phyloP scores from a whole-genome alignment of 2,329 filamentous ascomycete genomes.

The Fusarium lyarnte region DNA sequence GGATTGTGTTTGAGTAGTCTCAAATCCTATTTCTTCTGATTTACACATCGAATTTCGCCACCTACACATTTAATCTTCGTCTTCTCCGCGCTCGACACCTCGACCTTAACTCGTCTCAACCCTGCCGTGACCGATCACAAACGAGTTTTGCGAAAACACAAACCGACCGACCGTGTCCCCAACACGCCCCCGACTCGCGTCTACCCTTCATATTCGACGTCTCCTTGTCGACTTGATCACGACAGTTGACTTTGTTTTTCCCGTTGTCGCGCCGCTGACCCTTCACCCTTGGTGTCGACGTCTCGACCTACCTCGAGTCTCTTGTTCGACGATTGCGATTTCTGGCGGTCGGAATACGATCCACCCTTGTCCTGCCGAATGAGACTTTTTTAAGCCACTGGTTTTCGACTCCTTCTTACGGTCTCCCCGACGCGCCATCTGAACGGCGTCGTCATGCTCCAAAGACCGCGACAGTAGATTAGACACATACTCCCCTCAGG shows the following conservation, averaged over 20 bases:
- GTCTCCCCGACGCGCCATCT: constrained; percentile 52
- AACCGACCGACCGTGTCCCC: constrained; percentile 38
- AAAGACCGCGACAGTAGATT: constrained; percentile 63
- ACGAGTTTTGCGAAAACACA: constrained; percentile 47
- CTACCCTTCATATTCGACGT: constrained; percentile 26
- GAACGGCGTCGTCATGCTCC: constrained; percentile 67
- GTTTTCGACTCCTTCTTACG: constrained; percentile 32
- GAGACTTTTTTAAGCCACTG: constrained; percentile 31
- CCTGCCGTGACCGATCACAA: constrained; percentile 43
- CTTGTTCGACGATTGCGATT: constrained; percentile 30
- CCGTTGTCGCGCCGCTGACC: constrained; percentile 27
- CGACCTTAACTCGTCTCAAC: constrained; percentile 39
- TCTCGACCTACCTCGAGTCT: constrained; percentile 24
- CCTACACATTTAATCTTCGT: constrained; percentile 24
- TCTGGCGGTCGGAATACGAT: constrained; percentile 7
- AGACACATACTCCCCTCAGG: constrained; percentile 51
- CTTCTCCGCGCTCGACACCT: constrained; percentile 40
- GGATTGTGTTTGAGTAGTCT: constrained; percentile 44
- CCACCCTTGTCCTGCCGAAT: constrained; percentile 32
- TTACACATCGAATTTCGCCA: constrained; percentile 6
- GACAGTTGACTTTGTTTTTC: constrained; percentile 10
- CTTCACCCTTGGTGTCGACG: constrained; percentile 34
- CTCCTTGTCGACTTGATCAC: constrained; percentile 11
- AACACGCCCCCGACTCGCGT: constrained; percentile 36
- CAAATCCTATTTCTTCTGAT: constrained; percentile 21